A percentile compares a stretch with the other conserved stretches of the same genome.
These are phyloP conservation scores for Monosporozyma solicola DNA, from an alignment of 805 yeast genomes.

Conservation along the genomic window DNA sequence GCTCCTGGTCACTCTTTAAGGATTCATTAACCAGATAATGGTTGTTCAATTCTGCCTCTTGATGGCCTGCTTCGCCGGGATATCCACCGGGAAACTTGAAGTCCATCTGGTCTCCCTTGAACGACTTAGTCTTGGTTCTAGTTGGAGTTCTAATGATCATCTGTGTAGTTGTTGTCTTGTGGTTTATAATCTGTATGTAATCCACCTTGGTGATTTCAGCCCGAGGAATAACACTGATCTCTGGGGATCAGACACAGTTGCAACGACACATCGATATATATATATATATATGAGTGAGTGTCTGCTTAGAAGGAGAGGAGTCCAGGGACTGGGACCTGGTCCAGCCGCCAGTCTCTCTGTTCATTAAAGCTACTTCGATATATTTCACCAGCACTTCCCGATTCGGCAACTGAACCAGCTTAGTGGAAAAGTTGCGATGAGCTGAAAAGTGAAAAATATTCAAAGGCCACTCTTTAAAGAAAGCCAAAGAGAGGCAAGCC, in stretches of 20 bases:
- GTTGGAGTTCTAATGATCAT: slow-evolving; percentile 23
- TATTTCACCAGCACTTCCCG: slow-evolving; percentile 3
- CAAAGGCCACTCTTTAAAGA: background rate
- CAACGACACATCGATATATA: background rate
- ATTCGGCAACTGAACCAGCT: background rate
- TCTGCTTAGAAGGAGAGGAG: no score
- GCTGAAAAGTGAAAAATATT: background rate
- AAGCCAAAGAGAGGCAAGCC: background rate
- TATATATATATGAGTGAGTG: background rate
- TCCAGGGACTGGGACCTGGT: no score
- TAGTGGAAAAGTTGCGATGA: slow-evolving; percentile 3
- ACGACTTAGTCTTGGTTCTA: slow-evolving; percentile 32
- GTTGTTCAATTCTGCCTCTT: slow-evolving; percentile 16
- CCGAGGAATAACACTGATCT: background rate
- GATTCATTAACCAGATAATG: slow-evolving; percentile 23
- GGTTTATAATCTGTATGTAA: background rate
- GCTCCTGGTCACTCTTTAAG: slow-evolving; percentile 1
- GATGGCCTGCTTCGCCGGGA: background rate
- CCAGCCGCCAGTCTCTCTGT: no score
- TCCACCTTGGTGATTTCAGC: background rate
- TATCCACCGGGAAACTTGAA: slow-evolving; percentile 31
- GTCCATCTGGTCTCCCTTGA: slow-evolving; percentile 33
- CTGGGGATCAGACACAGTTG: background rate
- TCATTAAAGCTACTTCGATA: background rate
- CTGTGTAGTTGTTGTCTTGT: background rate